These are phyloP conservation scores for Verticillium tricorpus DNA, from an alignment of 2,329 filamentous ascomycete genomes.

Conservation along the genomic window DNA sequence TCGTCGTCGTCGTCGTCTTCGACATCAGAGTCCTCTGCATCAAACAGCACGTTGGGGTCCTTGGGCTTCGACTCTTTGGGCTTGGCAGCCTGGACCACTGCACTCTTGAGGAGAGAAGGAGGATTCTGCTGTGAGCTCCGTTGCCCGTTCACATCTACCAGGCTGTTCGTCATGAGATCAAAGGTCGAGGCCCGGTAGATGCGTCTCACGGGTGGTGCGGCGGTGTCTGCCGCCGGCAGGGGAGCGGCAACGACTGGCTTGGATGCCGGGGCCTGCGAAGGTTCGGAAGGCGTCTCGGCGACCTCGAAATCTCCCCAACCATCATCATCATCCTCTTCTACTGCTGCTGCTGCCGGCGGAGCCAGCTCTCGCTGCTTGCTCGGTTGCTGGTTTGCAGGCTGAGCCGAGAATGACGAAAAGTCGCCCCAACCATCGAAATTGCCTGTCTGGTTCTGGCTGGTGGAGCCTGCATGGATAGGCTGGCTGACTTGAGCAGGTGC, in stretches of 20 bases:
- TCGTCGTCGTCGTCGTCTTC: constrained; percentile 31
- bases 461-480: constrained; percentile 3
- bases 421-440: constrained; percentile 17
- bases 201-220: constrained; percentile 19
- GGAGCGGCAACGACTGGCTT: constrained; percentile 12
- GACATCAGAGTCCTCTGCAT: constrained; percentile 52
- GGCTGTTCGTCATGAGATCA: constrained; percentile 49
- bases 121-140: constrained; percentile 18
- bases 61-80: constrained; percentile 2
- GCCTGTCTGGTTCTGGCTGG: constrained; percentile 1
- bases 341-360: constrained; percentile 13
- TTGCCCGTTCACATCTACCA: constrained; percentile 26
- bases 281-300: constrained; percentile 27
- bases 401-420: constrained; percentile 7
- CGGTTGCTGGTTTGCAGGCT: constrained; percentile 4
- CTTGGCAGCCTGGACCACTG: background rate
- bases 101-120: background rate
- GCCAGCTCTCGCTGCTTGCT: constrained; percentile 8
- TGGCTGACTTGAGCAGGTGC: background rate
- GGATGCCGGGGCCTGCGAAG: constrained; percentile 13
- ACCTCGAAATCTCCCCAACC: constrained; percentile 66
- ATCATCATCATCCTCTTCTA: constrained; percentile 50
- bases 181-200: constrained; percentile 45
- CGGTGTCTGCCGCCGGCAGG: constrained; percentile 8
- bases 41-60: constrained; percentile 59